These are phyloP conservation scores for Rhododendron ferrugineum DNA, from an alignment of 148 eudicot species.

Conservation along the genomic window DNA sequence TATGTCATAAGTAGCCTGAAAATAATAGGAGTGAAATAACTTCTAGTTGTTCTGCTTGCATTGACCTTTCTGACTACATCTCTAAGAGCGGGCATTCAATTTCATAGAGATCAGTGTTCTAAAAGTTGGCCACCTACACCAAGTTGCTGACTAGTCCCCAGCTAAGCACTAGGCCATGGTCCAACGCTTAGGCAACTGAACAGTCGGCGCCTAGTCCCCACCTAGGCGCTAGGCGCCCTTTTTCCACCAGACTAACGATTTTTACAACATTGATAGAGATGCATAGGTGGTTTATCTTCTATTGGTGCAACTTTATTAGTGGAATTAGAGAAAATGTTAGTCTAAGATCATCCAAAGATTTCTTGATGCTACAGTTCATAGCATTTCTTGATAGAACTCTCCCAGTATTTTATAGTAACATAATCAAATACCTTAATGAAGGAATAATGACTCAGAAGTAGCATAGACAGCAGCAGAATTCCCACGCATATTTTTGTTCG, in stretches of 20 bases:
- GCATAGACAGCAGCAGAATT: not conserved
- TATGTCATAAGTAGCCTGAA: not conserved
- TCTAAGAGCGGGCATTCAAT: not conserved
- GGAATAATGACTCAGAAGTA: not conserved
- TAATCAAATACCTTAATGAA: not conserved
- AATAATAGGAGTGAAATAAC: not conserved
- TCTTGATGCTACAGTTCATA: not conserved
- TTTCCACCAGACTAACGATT: too few relatives aligned
- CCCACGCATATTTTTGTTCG: not conserved
- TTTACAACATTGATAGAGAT: not conserved
- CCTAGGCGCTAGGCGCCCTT: too few relatives aligned
- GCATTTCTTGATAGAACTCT: not conserved
- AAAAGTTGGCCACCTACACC: too few relatives aligned
- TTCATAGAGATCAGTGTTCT: not conserved
- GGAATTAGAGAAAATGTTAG: not conserved
- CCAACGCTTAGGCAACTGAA: too few relatives aligned
- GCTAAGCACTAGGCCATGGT: too few relatives aligned
- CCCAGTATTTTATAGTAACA: not conserved
- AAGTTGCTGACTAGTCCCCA: too few relatives aligned
- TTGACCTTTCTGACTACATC: not conserved
- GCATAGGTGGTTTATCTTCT: not conserved
- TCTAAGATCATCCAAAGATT: not conserved
- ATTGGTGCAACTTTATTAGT: not conserved
- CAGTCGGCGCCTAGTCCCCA: too few relatives aligned
- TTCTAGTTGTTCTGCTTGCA: not conserved